A percentile compares a stretch with the other conserved stretches of the same genome.
These are phyloP conservation scores for Incumbomyces delicatus DNA, from an alignment of 2,329 filamentous ascomycete species.

Conservation along the genomic window DNA sequence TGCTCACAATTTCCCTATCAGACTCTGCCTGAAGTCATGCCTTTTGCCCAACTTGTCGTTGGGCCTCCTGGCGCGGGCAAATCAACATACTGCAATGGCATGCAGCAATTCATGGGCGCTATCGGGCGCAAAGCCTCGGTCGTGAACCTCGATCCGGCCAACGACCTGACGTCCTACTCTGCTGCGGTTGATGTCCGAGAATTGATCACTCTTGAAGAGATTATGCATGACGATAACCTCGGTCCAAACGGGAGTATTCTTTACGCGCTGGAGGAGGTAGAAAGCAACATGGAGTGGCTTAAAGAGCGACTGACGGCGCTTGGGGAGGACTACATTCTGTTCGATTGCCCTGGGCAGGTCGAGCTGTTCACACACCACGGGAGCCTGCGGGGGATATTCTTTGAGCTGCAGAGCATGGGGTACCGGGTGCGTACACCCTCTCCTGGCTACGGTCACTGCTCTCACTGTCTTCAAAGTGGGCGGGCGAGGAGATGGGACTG, in stretches of 20 bases:
- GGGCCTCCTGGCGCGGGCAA: constrained; percentile 95
- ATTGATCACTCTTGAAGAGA: constrained; percentile 81
- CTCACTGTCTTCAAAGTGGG: no score
- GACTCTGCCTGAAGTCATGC: no score
- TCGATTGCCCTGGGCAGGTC: constrained; percentile 94
- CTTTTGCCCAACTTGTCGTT: constrained; percentile 68
- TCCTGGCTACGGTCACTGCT: constrained; percentile 2
- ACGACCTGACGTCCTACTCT: constrained; percentile 82
- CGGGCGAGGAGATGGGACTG: not conserved
- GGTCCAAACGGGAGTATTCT: constrained; percentile 88
- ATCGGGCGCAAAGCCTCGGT: constrained; percentile 92
- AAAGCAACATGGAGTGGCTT: constrained; percentile 89
- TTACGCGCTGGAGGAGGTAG: constrained; percentile 89
- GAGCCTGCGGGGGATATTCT: constrained; percentile 84
- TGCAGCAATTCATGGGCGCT: constrained; percentile 95
- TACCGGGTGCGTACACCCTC: constrained; percentile 61
- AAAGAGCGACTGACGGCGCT: constrained; percentile 69
- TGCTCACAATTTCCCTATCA: no score
- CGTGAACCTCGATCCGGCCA: constrained; percentile 93
- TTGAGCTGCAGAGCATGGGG: constrained; percentile 77
- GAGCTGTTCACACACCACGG: constrained; percentile 95
- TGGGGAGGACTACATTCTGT: constrained; percentile 82
- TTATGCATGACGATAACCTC: constrained; percentile 83
- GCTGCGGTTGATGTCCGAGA: constrained; percentile 77
- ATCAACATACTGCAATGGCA: constrained; percentile 96